phyloP scores from a whole-genome alignment of 495 filamentous ascomycete species.

The Glutinoglossum americanum region DNA sequence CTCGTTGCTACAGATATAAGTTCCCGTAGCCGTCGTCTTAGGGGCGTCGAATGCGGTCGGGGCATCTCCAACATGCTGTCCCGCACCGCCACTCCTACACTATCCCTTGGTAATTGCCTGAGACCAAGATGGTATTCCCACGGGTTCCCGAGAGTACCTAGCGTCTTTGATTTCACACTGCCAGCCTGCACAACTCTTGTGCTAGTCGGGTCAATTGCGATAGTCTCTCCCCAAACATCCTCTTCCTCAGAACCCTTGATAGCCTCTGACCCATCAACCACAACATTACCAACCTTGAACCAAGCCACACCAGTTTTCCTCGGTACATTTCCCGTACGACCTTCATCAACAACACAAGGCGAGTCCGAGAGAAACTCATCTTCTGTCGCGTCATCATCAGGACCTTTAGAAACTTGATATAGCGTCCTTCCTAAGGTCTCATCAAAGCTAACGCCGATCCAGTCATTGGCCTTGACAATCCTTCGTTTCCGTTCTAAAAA shows the following conservation, averaged over 20 bases:
- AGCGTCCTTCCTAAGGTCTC: slow-evolving; percentile 55
- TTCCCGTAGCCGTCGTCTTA: slow-evolving; percentile 62
- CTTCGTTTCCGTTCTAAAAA: slow-evolving; percentile 64
- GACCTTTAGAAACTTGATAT: slow-evolving; percentile 32
- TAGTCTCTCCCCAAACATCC: slow-evolving; percentile 62
- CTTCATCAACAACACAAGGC: slow-evolving; percentile 15
- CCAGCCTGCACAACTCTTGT: slow-evolving; percentile 80
- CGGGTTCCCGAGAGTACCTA: slow-evolving; percentile 44
- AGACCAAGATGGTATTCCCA: slow-evolving; percentile 78
- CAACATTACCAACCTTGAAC: slow-evolving; percentile 67
- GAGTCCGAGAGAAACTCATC: slow-evolving; percentile 37
- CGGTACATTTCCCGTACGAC: slow-evolving; percentile 13
- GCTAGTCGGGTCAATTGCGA: slow-evolving; percentile 56
- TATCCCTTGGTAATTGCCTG: slow-evolving; percentile 27
- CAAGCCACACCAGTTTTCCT: slow-evolving; percentile 51
- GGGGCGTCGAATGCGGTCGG: slow-evolving; percentile 32
- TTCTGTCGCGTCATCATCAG: slow-evolving; percentile 34
- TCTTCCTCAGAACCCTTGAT: slow-evolving; percentile 26
- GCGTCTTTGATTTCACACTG: slow-evolving; percentile 54
- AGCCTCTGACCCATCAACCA: slow-evolving; percentile 23
- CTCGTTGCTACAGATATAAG: slow-evolving; percentile 75
- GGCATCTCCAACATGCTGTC: slow-evolving; percentile 10
- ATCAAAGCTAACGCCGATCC: slow-evolving; percentile 73
- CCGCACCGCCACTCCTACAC: background rate
- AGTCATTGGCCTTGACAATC: slow-evolving; percentile 63